Evolutionary conservation across 2,329 filamentous ascomycete genomes (phyloP).

Genomic region (Pseudogymnoascus sp.): DNA sequence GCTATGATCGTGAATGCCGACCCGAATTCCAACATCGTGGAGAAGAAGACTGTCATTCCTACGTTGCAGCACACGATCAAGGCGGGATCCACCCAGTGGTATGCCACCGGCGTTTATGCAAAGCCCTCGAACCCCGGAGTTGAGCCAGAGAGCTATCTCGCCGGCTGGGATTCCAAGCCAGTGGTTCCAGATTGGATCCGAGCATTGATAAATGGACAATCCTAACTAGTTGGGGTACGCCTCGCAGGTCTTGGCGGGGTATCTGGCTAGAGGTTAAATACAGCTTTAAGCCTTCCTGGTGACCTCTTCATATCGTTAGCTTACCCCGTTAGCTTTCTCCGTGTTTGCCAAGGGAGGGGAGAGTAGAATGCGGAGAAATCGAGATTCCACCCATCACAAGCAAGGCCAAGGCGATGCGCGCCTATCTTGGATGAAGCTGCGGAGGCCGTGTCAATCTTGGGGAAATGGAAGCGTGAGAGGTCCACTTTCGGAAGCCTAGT

Average conservation of each 20-base stretch:
- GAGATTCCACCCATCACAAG: neutral
- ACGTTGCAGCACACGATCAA: slow-evolving; percentile 55
- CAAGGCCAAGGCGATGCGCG: neutral
- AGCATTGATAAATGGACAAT: slow-evolving; percentile 35
- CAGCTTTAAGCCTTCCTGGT: neutral
- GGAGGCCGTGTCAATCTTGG: neutral
- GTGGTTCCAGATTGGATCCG: slow-evolving; percentile 52
- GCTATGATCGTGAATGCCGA: slow-evolving; percentile 67
- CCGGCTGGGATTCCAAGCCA: slow-evolving; percentile 53
- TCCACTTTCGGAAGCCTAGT: neutral
- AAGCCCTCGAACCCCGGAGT: slow-evolving; percentile 50
- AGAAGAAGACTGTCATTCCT: slow-evolving; percentile 64
- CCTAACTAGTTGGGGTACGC: neutral
- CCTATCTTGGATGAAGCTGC: neutral
- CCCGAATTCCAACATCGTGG: slow-evolving; percentile 69
- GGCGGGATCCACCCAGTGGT: slow-evolving; percentile 53
- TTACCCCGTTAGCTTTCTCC: neutral
- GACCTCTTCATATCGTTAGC: neutral
- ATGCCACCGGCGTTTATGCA: slow-evolving; percentile 63
- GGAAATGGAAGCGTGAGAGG: neutral
- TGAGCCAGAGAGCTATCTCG: slow-evolving; percentile 44
- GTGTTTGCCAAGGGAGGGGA: slow-evolving; percentile 2
- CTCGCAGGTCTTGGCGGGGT: neutral
- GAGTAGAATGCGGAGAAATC: neutral
- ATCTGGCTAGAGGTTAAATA: neutral